Evolutionary conservation across 176 grass and related monocot genomes (phyloP).

Genomic region (Musa schizocarpa): DNA sequence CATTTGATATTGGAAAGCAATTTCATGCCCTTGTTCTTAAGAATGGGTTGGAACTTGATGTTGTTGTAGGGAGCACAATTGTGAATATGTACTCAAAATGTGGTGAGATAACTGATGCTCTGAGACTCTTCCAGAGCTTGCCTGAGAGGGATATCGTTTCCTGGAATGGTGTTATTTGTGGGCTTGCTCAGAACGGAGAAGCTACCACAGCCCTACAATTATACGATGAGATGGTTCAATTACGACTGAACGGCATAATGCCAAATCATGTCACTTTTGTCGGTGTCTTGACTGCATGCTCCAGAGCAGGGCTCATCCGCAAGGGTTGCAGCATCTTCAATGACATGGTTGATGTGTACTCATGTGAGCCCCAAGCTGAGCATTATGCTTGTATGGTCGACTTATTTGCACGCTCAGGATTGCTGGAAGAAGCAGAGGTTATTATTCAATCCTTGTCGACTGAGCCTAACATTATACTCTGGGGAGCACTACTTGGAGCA

Average conservation of each 20-base stretch:
- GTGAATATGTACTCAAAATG: conserved; percentile 11
- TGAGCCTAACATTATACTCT: conserved; percentile 12
- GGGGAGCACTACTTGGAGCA: conserved; percentile 16
- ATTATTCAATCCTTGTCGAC: conserved; percentile 13
- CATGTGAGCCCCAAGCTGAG: conserved; percentile 8
- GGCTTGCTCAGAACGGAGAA: conserved; percentile 20
- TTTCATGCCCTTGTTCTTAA: conserved; percentile 28
- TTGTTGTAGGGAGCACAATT: neutral
- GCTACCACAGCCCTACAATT: conserved; percentile 8
- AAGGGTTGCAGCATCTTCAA: conserved; percentile 9
- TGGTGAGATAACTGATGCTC: neutral
- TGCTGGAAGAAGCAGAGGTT: conserved; percentile 13
- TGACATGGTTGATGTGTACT: conserved; percentile 5
- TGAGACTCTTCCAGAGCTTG: conserved; percentile 9
- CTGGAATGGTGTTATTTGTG: conserved; percentile 20
- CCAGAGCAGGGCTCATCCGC: conserved; percentile 1
- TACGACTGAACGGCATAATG: neutral
- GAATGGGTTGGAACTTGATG: conserved; percentile 23
- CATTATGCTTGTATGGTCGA: conserved; percentile 19
- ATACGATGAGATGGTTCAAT: conserved; percentile 9
- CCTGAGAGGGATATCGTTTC: conserved; percentile 20
- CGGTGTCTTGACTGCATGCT: conserved; percentile 16
- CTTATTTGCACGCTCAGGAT: conserved; percentile 7
- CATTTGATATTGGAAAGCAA: conserved; percentile 16
- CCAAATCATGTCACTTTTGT: conserved; percentile 18